These are phyloP conservation scores for Paramyrothecium sp. DNA, from an alignment of 2,329 filamentous ascomycete species.

Conservation along the genomic window DNA sequence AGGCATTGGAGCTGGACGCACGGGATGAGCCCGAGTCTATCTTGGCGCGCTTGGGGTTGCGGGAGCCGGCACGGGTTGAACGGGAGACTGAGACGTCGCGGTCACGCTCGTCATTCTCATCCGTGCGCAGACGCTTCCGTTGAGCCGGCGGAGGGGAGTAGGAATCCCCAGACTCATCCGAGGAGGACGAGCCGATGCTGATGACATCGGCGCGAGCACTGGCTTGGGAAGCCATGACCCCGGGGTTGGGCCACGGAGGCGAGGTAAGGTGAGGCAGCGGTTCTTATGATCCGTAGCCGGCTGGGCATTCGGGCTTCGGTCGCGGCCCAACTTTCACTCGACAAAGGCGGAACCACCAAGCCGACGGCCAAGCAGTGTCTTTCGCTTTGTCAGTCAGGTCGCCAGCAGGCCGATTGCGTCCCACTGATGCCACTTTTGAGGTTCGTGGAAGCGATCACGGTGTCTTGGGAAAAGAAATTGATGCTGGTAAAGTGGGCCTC, in stretches of 20 bases:
- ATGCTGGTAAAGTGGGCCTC: neutral
- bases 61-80: neutral
- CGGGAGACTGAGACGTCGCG: neutral
- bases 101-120: neutral
- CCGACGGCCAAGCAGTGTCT: neutral
- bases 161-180: neutral
- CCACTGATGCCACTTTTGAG: neutral
- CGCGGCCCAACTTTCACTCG: neutral
- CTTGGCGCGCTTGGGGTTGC: constrained; percentile 18
- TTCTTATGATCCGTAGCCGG: neutral
- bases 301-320: neutral
- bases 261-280: neutral
- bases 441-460: neutral
- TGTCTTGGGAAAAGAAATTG: neutral
- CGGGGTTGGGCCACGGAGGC: neutral
- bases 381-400: neutral
- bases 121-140: constrained; percentile 3
- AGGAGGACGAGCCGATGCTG: constrained; percentile 9
- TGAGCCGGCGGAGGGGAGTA: neutral
- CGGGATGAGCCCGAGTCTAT: constrained; percentile 5
- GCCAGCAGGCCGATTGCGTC: neutral
- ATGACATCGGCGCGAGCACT: constrained; percentile 16
- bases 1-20: constrained; percentile 4
- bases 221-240: constrained; percentile 12
- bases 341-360: neutral